Evolutionary conservation across 257 asterid genomes (phyloP).

Genomic region (Solanum clarkiae): DNA sequence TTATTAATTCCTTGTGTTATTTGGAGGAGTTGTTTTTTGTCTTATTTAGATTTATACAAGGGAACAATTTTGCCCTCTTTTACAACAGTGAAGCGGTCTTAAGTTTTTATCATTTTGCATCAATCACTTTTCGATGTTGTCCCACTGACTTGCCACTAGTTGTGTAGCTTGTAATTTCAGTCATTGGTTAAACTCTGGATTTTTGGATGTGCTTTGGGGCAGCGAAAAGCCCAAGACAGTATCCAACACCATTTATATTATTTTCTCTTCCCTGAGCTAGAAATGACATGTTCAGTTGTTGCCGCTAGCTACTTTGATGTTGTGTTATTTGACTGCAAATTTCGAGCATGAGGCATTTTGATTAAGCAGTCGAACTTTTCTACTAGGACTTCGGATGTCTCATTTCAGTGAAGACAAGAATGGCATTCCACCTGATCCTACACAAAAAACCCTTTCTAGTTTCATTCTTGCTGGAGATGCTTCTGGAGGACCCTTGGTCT

Average conservation of each 20-base stretch:
- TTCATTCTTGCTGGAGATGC: conserved; percentile 40
- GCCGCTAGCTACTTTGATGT: background rate
- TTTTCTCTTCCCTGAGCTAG: background rate
- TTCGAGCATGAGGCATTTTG: background rate
- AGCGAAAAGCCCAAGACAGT: background rate
- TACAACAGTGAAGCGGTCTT: background rate
- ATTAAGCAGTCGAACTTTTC: conserved; percentile 1
- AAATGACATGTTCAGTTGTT: background rate
- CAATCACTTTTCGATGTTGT: background rate
- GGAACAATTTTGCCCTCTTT: background rate
- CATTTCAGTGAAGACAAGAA: conserved; percentile 57
- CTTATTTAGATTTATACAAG: background rate
- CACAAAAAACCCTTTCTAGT: conserved; percentile 64
- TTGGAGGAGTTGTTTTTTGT: background rate
- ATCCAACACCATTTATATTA: background rate
- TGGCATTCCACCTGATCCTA: conserved; percentile 48
- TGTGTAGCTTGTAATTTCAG: background rate
- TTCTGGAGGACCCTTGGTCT: conserved; percentile 16
- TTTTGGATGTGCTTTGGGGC: background rate
- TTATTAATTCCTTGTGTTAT: background rate
- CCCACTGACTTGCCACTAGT: background rate
- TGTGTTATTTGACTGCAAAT: background rate
- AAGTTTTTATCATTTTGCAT: background rate
- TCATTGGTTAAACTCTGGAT: background rate
- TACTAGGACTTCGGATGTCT: conserved; percentile 76